Percentiles rank a stretch among this genome's conserved stretches.
Evolutionary conservation across 1,139 yeast species (phyloP).

Genomic region (Pichia sp.): DNA sequence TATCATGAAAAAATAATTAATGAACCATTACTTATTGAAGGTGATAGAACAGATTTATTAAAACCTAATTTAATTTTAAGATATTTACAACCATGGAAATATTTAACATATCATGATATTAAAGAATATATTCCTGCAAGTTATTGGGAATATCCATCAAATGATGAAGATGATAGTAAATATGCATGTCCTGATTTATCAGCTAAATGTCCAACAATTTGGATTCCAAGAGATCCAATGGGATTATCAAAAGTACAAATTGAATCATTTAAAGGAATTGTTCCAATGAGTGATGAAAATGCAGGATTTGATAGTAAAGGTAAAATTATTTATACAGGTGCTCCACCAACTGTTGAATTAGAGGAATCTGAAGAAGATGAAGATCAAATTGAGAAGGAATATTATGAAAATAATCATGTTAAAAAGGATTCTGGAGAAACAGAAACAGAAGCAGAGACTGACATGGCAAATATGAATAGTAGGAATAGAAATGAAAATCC

Average conservation of each 20-base stretch:
- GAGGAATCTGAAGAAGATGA: not conserved
- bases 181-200: slow-evolving; percentile 61
- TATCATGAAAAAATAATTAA: slow-evolving; percentile 16
- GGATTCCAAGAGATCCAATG: slow-evolving; percentile 66
- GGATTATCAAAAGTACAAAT: slow-evolving; percentile 62
- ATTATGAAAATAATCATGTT: no score
- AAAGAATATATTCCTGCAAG: slow-evolving; percentile 30
- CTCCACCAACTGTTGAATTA: slow-evolving; percentile 43
- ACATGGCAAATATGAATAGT: no score
- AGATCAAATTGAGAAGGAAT: not conserved
- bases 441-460: no score
- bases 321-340: slow-evolving; percentile 45
- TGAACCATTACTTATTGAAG: slow-evolving; percentile 30
- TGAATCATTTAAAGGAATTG: slow-evolving; percentile 48
- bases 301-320: slow-evolving; percentile 55
- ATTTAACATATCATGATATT: slow-evolving; percentile 31
- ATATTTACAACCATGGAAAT: slow-evolving; percentile 31
- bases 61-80: slow-evolving; percentile 18
- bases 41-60: slow-evolving; percentile 22
- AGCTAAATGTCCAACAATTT: slow-evolving; percentile 57
- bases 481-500: no score
- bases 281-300: slow-evolving; percentile 53
- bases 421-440: no score
- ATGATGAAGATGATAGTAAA: slow-evolving; percentile 43
- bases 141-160: slow-evolving; percentile 36